Evolutionary conservation across 305 asterid species (phyloP), one percentile per base, ranked within the genome.

Genomic region (Monarda citriodora): DNA sequence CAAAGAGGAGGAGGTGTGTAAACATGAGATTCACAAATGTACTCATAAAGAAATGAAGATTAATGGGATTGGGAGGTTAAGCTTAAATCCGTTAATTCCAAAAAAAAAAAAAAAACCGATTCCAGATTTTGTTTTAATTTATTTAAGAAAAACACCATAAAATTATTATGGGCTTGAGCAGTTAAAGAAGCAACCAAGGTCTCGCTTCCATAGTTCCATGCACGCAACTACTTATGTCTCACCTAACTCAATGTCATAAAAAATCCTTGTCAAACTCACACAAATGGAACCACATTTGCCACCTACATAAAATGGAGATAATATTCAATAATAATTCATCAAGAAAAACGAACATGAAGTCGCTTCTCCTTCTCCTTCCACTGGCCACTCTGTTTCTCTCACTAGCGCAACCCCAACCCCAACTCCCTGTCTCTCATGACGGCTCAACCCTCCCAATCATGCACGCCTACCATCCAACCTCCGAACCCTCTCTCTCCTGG

Each of bases 391-490:
- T 68, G 4, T 47, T 48, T 61, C 68, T 56, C 57, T 51, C 72
- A 36, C 55, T 36, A 61, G n/a, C n/a, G n/a, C n/a, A n/a, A n/a
- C n/a, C n/a, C n/a, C n/a, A n/a, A n/a, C 69, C 79, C 16, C 79
- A 74, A 54, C 78, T 59, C 5, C 66, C 64, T 6, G 52, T 60
- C 10, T 79, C 86, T 34, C 44, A 79, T 36, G 51, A 36, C 17
- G 80, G 63, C 50, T 79, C 91, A 29, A 77, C 77, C 73, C 83
- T 87, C 63, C 78, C 73, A 67, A 74, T 91, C 62, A 54, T 78
- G 70, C 91, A 87, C 66, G 85, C 80, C 3, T 60, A 78, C 80
- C 79, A 87, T 74, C 84, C 85, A n/a, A 82, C 90, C 61, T 90
- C 92, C 12, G 34, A 67, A 51, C 54, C 76, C 4, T 62, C 75